Evolutionary conservation across 768 basidiomycete genomes (phyloP).

Genomic region (Tricholoma hemisulphureum): DNA sequence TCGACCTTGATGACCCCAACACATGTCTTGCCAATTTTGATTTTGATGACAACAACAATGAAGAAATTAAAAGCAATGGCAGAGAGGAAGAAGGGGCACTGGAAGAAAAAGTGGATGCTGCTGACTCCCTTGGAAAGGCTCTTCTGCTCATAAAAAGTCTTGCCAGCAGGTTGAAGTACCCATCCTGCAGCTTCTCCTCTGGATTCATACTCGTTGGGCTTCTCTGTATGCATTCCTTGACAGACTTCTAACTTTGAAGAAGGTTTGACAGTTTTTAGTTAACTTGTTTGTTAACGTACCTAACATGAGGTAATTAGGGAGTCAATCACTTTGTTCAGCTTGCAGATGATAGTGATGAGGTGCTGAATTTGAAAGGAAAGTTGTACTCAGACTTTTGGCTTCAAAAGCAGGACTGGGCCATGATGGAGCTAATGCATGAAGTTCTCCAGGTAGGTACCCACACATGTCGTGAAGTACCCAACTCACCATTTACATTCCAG

Average conservation of each 20-base stretch:
- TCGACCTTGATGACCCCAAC: not conserved
- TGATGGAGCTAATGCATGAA: slow-evolving; percentile 12
- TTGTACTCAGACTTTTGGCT: slow-evolving; percentile 15
- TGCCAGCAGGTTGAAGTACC: not conserved
- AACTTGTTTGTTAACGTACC: not conserved
- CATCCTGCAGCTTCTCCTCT: not conserved
- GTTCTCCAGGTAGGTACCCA: slow-evolving; percentile 8
- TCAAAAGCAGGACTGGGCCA: too few species aligned
- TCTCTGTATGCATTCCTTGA: not conserved
- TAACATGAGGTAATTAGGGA: not conserved
- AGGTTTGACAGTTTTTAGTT: not conserved
- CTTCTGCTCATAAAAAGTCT: not conserved
- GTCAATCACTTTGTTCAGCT: not conserved
- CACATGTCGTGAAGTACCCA: not conserved
- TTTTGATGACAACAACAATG: not conserved
- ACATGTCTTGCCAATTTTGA: not conserved
- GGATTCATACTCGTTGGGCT: not conserved
- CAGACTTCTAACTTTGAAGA: not conserved
- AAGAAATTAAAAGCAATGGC: not conserved
- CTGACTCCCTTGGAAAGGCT: slow-evolving; percentile 4
- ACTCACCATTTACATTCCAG: slow-evolving; percentile 4
- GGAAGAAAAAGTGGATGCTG: not conserved
- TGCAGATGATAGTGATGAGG: not conserved
- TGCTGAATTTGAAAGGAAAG: slow-evolving; percentile 8
- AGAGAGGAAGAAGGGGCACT: not conserved